Evolutionary conservation across 2,329 filamentous ascomycete species (phyloP).

Genomic region (Penicillium italicum): DNA sequence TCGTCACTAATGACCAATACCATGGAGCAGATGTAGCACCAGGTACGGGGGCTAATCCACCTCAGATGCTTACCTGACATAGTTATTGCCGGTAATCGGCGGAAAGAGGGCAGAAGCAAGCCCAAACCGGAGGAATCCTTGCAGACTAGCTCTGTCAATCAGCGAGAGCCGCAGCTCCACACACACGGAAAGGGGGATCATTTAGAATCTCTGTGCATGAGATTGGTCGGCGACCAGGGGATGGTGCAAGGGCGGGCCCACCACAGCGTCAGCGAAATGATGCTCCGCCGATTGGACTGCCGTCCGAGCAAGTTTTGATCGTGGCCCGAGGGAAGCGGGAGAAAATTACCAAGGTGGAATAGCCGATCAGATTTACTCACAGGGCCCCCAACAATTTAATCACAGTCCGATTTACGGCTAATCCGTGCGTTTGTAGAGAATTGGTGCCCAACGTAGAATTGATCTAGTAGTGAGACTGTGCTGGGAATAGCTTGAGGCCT

Average conservation of each 20-base stretch:
- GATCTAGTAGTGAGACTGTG: neutral
- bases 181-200: neutral
- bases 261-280: neutral
- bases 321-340: conserved; percentile 14
- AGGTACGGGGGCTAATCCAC: neutral
- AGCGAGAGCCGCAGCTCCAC: conserved; percentile 6
- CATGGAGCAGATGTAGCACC: neutral
- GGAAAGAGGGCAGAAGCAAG: neutral
- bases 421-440: neutral
- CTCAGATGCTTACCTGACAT: neutral
- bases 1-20: conserved; percentile 2
- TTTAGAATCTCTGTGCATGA: neutral
- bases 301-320: conserved; percentile 11
- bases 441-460: neutral
- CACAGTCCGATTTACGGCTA: neutral
- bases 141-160: neutral
- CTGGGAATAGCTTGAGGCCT: neutral
- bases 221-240: conserved; percentile 9
- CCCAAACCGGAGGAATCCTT: conserved; percentile 16
- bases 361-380: conserved; percentile 15
- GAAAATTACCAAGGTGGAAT: conserved; percentile 19
- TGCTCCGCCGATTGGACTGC: conserved; percentile 5
- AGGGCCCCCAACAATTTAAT: neutral
- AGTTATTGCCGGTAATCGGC: conserved; percentile 23
- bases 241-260: neutral